These are phyloP conservation scores for Avena insularis DNA, from an alignment of 176 grass and related monocot species.

Conservation along the genomic window DNA sequence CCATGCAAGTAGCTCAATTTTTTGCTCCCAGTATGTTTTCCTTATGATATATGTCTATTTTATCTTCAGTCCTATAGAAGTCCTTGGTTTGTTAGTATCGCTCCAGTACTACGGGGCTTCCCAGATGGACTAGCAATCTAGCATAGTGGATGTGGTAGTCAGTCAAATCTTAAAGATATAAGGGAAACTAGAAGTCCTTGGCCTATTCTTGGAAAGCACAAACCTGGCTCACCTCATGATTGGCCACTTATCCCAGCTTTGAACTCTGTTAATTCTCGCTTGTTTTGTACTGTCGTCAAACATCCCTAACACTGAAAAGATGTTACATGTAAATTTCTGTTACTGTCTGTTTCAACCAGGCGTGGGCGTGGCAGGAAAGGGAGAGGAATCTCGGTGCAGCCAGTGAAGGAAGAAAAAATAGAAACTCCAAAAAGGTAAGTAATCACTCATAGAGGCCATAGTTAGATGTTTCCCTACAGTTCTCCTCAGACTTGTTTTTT, in stretches of 20 bases:
- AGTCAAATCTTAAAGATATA: not conserved
- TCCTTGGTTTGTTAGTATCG: not conserved
- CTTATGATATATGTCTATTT: not conserved
- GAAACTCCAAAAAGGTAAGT: conserved; percentile 66
- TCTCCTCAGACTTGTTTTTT: conserved; percentile 39
- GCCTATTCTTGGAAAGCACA: not conserved
- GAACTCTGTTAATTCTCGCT: conserved; percentile 4
- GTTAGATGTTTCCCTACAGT: conserved; percentile 1
- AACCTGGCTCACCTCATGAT: not conserved
- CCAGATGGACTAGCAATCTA: not conserved
- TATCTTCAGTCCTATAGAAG: not conserved
- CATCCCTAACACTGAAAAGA: not conserved
- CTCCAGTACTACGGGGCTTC: conserved; percentile 1
- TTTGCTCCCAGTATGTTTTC: not conserved
- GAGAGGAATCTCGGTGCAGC: conserved; percentile 33
- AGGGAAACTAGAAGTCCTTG: not conserved
- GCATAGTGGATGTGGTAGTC: not conserved
- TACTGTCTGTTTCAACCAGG: conserved; percentile 48
- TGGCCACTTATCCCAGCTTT: not conserved
- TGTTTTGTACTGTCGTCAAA: not conserved
- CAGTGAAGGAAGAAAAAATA: conserved; percentile 46
- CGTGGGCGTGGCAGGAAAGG: conserved; percentile 46
- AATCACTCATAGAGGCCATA: conserved; percentile 3
- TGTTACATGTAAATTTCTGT: conserved; percentile 29
- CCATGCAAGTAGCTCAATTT: not conserved